Evolutionary conservation across 2,329 filamentous ascomycete species (phyloP).

Genomic region (Macrophomina pseudophaseolina): DNA sequence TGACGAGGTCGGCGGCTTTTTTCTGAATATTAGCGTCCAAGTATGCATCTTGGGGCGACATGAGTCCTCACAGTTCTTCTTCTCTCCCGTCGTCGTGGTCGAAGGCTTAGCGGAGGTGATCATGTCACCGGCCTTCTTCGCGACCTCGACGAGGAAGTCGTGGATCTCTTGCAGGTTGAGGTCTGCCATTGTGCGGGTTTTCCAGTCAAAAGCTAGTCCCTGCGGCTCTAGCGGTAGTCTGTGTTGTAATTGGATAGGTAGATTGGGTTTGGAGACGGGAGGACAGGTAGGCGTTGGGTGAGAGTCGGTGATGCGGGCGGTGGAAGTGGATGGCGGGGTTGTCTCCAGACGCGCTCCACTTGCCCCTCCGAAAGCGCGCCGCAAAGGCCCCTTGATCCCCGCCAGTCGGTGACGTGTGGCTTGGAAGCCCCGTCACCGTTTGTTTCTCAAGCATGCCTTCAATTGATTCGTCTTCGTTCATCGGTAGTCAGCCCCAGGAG

Average conservation of each 20-base stretch:
- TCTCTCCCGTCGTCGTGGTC: constrained; percentile 48
- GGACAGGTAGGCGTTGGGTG: constrained; percentile 2
- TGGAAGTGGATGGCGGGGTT: constrained; percentile 14
- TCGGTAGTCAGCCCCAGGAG: neutral
- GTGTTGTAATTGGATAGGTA: neutral
- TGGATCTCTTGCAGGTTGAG: constrained; percentile 54
- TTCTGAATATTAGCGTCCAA: too few species aligned
- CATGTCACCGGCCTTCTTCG: constrained; percentile 52
- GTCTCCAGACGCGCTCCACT: constrained; percentile 23
- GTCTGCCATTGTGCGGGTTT: constrained; percentile 29
- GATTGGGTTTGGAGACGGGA: neutral
- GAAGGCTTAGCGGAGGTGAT: constrained; percentile 53
- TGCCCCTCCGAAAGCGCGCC: constrained; percentile 21
- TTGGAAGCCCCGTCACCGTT: neutral
- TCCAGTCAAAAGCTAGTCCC: neutral
- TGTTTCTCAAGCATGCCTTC: neutral
- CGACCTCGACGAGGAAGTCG: constrained; percentile 54
- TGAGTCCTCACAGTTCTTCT: constrained; percentile 52
- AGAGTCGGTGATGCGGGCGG: neutral
- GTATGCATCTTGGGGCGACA: neutral
- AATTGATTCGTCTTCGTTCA: neutral
- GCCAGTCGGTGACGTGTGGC: constrained; percentile 12
- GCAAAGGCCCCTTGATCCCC: neutral
- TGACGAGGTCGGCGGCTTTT: constrained; percentile 65
- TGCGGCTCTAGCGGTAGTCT: neutral